A percentile compares a stretch with the other conserved stretches of the same genome.
phyloP scores from a whole-genome alignment of 768 basidiomycete genomes.

The Lactarius deliciosus region DNA sequence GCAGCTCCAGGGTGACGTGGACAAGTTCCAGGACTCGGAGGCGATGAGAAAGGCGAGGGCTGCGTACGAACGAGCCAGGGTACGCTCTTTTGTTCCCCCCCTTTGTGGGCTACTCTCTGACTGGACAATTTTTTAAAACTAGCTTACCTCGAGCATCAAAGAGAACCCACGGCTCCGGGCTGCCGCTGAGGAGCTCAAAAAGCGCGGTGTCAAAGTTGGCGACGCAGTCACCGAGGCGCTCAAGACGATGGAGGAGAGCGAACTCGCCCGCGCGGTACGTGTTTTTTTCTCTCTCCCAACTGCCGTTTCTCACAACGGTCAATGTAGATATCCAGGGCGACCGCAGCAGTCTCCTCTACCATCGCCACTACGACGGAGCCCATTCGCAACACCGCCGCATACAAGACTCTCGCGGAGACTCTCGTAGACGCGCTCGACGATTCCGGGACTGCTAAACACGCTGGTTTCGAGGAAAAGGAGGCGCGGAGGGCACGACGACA shows the following conservation, averaged over 20 bases:
- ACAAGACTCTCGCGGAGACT: slow-evolving; percentile 87
- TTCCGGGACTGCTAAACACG: slow-evolving; percentile 88
- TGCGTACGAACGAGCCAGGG: slow-evolving; percentile 92
- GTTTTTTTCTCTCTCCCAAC: slow-evolving; percentile 1
- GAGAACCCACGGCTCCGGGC: slow-evolving; percentile 91
- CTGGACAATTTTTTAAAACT: slow-evolving; percentile 3
- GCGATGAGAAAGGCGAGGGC: slow-evolving; percentile 90
- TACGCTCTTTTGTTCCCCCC: slow-evolving; percentile 42
- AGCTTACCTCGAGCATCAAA: slow-evolving; percentile 93
- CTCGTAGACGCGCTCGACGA: slow-evolving; percentile 93
- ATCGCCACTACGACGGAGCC: slow-evolving; percentile 92
- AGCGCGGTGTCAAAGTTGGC: slow-evolving; percentile 85
- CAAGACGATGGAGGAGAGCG: slow-evolving; percentile 92
- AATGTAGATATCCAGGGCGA: slow-evolving; percentile 76
- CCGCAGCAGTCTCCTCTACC: slow-evolving; percentile 79
- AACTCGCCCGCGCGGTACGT: slow-evolving; percentile 76
- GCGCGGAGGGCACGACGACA: slow-evolving; percentile 79
- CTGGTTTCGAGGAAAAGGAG: slow-evolving; percentile 95
- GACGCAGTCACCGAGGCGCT: slow-evolving; percentile 94
- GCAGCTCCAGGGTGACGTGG: slow-evolving; percentile 95
- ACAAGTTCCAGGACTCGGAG: slow-evolving; percentile 95
- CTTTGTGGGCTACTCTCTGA: neutral
- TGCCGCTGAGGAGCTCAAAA: slow-evolving; percentile 90
- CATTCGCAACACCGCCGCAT: slow-evolving; percentile 94
- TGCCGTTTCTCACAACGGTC: neutral